Percentiles rank a stretch among this genome's conserved stretches.
Evolutionary conservation across 495 filamentous ascomycete species (phyloP).

Genomic region (Penicillium soppii): DNA sequence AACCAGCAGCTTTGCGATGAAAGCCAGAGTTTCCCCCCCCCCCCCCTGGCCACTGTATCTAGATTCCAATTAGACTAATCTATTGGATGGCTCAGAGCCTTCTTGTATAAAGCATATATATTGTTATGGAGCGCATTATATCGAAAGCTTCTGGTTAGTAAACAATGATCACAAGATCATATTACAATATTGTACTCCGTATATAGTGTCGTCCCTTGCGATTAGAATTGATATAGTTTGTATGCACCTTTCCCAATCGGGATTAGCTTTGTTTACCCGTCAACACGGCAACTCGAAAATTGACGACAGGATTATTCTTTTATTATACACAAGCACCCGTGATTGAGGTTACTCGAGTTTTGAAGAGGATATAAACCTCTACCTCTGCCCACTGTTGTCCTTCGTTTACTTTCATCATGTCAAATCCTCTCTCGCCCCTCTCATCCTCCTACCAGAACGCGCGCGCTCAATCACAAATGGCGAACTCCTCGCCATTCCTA

Average conservation of each 20-base stretch:
- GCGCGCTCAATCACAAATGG: constrained; percentile 32
- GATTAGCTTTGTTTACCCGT: constrained; percentile 45
- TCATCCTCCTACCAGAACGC: constrained; percentile 45
- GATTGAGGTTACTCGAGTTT: not conserved
- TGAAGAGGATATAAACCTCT: not conserved
- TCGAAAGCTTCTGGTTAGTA: no score
- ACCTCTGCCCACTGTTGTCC: not conserved
- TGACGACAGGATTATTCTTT: no score
- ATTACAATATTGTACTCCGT: not conserved
- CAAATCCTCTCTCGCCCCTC: constrained; percentile 46
- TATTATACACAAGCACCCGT: constrained; percentile 18
- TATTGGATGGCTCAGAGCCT: no score
- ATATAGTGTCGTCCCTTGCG: not conserved
- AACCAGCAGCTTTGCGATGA: not conserved
- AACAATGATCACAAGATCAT: no score
- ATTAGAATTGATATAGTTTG: no score
- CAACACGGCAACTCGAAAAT: constrained; percentile 21
- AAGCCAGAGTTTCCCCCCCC: no score
- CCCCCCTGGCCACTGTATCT: no score
- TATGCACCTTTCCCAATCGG: constrained; percentile 21
- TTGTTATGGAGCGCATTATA: no score
- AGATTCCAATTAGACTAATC: no score
- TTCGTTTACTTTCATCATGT: constrained; percentile 27
- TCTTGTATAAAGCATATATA: no score
- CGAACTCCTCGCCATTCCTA: constrained; percentile 27